These are phyloP conservation scores for Erythrophleum fordii DNA, from an alignment of 306 rosid species.

Conservation along the genomic window DNA sequence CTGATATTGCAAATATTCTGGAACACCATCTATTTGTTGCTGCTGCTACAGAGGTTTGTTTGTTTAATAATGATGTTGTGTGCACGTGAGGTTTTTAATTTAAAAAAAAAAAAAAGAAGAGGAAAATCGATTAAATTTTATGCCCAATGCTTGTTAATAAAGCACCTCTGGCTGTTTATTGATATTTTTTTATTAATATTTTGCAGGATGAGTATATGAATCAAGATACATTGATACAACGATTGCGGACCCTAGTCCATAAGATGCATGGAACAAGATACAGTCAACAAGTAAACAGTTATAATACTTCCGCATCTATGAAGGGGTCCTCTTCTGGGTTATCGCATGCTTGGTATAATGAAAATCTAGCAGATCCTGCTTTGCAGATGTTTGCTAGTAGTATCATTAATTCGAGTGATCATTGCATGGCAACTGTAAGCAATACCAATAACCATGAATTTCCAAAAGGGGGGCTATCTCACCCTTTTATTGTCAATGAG, in stretches of 20 bases:
- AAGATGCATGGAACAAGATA: not conserved
- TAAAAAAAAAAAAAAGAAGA: not conserved
- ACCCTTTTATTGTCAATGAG: constrained; percentile 9
- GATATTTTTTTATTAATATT: constrained; percentile 16
- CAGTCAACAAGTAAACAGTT: constrained; percentile 15
- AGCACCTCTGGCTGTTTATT: constrained; percentile 21
- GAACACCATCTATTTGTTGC: constrained; percentile 37
- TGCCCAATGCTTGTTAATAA: not conserved
- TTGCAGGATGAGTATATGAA: constrained; percentile 54
- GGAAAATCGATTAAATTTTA: not conserved
- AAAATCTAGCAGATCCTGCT: constrained; percentile 11
- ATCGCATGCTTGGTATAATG: not conserved
- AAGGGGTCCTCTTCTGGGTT: constrained; percentile 13
- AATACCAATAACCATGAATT: not conserved
- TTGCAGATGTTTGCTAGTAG: not conserved
- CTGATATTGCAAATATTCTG: constrained; percentile 3
- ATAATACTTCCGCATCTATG: not conserved
- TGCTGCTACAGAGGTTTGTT: constrained; percentile 57
- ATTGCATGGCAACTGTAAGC: not conserved
- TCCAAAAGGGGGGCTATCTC: constrained; percentile 16
- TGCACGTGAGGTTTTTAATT: not conserved
- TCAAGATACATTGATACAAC: constrained; percentile 34
- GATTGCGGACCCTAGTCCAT: constrained; percentile 25
- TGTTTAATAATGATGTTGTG: not conserved
- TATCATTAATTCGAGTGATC: not conserved